Base-by-base conservation (phyloP, 163 green algal genomes). In the Smithsoniella earleae region DNA sequence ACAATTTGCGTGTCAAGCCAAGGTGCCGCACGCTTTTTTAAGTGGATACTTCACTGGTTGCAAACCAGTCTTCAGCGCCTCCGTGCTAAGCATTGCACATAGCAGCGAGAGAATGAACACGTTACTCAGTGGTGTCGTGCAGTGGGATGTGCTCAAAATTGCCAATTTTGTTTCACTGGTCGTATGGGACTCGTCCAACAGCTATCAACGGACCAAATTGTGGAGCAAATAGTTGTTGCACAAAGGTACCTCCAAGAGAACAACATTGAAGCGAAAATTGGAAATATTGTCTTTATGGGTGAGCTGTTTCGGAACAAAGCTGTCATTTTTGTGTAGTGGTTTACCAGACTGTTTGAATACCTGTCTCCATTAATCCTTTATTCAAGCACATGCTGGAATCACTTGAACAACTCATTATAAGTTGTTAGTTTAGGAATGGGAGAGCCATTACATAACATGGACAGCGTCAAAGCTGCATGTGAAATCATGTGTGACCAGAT, bases 101-200 rank as follows among this genome's bases (percentile, higher is more conserved):
- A n/a, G n/a, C n/a, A n/a, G n/a, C n/a, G n/a, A n/a, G n/a, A n/a
- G n/a, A n/a, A n/a, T n/a, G n/a, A n/a, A n/a, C n/a, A n/a, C n/a
- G n/a, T n/a, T n/a, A n/a, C n/a, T n/a, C n/a, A n/a, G n/a, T n/a
- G n/a, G n/a, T n/a, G n/a, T n/a, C n/a, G n/a, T n/a, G n/a, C 95
- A 81, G 83, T 97, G 8, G 92, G 92, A n/a, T 97, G 92, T 74
- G 92, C 87, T 18, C 93, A 95, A 87, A 90, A 89, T 76, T 97
- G 92, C 81, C 85, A 95, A 81, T 97, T 97, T 82, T 97, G 92
- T 81, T 91, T 84, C 82, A 97, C 91, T 5, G 92, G 89, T 13
- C 72, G 74, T 65, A 89, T 94, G 87, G 88, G 88, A n/a, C 80
- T 92, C 31, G 62, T 79, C 25, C 81, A 72, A 31, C 88, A 94